Evolutionary conservation across 129 eudicot genomes (phyloP).

Genomic region (Artemisia tridentata): DNA sequence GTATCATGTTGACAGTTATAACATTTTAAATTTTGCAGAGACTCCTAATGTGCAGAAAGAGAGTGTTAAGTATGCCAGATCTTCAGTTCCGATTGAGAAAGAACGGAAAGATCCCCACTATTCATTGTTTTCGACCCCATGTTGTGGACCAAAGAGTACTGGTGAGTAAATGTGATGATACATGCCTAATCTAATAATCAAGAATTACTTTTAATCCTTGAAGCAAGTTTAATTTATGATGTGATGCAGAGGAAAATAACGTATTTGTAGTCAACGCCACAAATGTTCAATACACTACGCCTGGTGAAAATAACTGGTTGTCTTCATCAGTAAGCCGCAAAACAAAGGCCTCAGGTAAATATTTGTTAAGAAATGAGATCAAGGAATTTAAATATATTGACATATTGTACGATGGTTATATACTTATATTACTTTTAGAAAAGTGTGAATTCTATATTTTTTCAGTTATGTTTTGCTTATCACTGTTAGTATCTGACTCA

Average conservation of each 20-base stretch:
- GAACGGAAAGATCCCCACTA: slow-evolving; percentile 24
- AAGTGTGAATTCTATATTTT: neutral
- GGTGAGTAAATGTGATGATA: slow-evolving; percentile 33
- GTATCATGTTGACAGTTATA: neutral
- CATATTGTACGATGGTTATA: neutral
- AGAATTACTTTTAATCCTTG: slow-evolving; percentile 7
- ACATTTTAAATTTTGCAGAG: slow-evolving; percentile 35
- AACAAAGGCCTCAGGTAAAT: slow-evolving; percentile 39
- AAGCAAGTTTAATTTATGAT: neutral
- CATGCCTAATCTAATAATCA: neutral
- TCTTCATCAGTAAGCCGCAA: slow-evolving; percentile 35
- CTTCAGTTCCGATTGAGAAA: slow-evolving; percentile 31
- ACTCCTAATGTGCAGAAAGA: slow-evolving; percentile 22
- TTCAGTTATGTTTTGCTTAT: neutral
- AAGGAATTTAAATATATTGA: neutral
- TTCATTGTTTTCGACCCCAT: slow-evolving; percentile 38
- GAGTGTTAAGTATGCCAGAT: slow-evolving; percentile 19
- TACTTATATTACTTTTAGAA: neutral
- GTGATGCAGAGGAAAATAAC: slow-evolving; percentile 36
- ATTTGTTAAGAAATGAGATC: slow-evolving; percentile 2
- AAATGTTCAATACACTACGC: slow-evolving; percentile 23
- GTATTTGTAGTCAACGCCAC: slow-evolving; percentile 15
- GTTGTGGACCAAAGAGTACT: slow-evolving; percentile 18
- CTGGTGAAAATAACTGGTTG: slow-evolving; percentile 23
- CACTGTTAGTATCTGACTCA: too few species aligned